Base-by-base conservation (phyloP, 78 protist genomes). In the Acrasis kona region DNA sequence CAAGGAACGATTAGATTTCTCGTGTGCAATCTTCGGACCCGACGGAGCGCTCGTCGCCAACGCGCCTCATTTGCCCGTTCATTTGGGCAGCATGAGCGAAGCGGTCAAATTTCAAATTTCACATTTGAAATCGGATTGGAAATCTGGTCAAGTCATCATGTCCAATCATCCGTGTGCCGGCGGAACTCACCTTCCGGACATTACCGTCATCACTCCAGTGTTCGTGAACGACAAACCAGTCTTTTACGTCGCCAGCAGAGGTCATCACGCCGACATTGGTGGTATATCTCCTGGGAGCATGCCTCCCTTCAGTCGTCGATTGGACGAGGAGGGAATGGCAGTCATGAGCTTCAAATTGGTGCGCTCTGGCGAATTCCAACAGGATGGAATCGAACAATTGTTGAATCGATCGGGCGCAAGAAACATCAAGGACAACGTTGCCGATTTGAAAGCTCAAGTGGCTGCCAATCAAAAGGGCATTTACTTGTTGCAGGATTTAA, bases 251-350 rank as follows among this genome's bases (percentile, higher is more conserved):
- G 98, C 98, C 10, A 50, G 76, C 28, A 71, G 98, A 1, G 98
- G 98, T 10, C 98, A 95, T 79, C 98, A 95, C 75, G 95, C 97
- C 2, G 98, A 95, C 68, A 91, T 95, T 57, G 98, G 98, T 10
- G 96, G 97, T 29, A 85, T 90, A 31, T 82, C 97, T 1, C 96
- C 97, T 6, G 97, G 97, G 1, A 92, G 96, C 8, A 92, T 94
- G 93, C 98, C 98, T 5, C 95, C 98, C 2, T 86, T 80, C 58
- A 86, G 93, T 6, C 74, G 77, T 66, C 1, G 64, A 30, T 72
- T 93, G 7, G 8, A 0, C 2, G 92, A 95, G 40, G 97, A 95
- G 66, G 98, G 98, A 30, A 96, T 85, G 1, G 74, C 71, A 5
- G 84, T 92, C 41, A 70, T 37, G n/a, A 35, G 80, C 19, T 90